Conservation (phyloP, 257 asterid genomes). For the Cordia subcordata region DNA sequence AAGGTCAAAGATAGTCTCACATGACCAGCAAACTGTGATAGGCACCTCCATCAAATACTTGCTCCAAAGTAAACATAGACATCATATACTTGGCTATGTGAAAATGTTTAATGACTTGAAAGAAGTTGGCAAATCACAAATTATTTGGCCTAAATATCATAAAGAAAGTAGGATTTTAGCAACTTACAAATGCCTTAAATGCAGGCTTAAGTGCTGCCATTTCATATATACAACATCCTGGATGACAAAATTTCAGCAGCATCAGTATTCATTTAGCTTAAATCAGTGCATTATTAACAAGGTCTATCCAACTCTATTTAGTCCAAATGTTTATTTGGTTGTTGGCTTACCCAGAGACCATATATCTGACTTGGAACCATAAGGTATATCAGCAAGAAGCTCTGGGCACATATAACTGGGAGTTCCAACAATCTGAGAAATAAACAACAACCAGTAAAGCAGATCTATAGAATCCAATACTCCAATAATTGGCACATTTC, state of each 20-base stretch:
- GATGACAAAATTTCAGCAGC: constrained; percentile 15
- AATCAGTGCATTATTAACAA: background rate
- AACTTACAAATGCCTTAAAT: constrained; percentile 96
- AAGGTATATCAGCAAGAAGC: constrained; percentile 92
- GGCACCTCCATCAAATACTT: too few species aligned
- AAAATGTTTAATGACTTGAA: background rate
- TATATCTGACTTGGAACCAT: constrained; percentile 88
- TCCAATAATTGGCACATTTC: constrained; percentile 6
- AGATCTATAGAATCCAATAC: constrained; percentile 8
- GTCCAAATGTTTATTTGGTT: background rate
- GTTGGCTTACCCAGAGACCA: constrained; percentile 82
- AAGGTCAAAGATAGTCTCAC: too few species aligned
- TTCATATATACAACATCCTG: constrained; percentile 96
- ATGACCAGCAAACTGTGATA: too few species aligned
- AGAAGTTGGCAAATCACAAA: background rate
- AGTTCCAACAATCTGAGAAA: constrained; percentile 81
- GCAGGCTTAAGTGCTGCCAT: constrained; percentile 89
- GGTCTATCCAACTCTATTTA: background rate
- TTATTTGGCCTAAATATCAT: background rate
- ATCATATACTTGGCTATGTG: background rate
- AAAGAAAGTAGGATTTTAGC: constrained; percentile 8
- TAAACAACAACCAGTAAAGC: constrained; percentile 14
- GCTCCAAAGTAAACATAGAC: too few species aligned
- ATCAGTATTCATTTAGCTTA: constrained; percentile 12
- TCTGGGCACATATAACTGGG: constrained; percentile 99